Percentiles rank a stretch among this genome's conserved stretches.
Conservation (phyloP, 148 eudicot species). For the Fagopyrum homotropicum region DNA sequence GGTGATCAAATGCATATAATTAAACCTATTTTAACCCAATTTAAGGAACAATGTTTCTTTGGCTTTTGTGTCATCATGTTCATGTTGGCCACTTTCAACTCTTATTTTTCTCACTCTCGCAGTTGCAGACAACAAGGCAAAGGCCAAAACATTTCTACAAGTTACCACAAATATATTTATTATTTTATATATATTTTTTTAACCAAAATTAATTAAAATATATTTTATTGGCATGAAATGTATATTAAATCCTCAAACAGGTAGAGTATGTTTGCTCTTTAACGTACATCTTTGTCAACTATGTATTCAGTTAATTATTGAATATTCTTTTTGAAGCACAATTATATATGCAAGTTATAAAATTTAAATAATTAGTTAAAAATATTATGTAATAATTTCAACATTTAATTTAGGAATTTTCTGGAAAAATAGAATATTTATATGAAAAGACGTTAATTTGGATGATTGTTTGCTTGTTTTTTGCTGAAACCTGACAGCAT, state of each 20-base stretch:
- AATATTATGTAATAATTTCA: too few species aligned
- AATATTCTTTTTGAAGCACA: background rate
- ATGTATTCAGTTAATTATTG: background rate
- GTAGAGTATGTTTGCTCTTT: background rate
- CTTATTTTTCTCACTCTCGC: background rate
- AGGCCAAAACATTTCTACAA: background rate
- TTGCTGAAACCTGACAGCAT: background rate
- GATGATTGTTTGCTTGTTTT: background rate
- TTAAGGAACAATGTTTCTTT: slow-evolving; percentile 8
- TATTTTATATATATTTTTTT: background rate
- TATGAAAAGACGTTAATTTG: background rate
- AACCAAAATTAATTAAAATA: background rate
- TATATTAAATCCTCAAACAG: background rate
- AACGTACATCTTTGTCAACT: background rate
- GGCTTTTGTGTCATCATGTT: background rate
- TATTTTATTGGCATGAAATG: background rate
- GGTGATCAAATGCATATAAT: background rate
- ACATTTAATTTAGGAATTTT: too few species aligned
- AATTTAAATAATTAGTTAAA: too few species aligned
- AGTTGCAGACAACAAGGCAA: slow-evolving; percentile 5
- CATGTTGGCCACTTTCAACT: slow-evolving; percentile 5
- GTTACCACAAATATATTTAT: background rate
- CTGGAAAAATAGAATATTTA: background rate
- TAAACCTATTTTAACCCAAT: slow-evolving; percentile 1
- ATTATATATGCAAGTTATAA: background rate